phyloP scores from a whole-genome alignment of 805 yeast species.

The Cyberlindnera nakhonratchasimensis region DNA sequence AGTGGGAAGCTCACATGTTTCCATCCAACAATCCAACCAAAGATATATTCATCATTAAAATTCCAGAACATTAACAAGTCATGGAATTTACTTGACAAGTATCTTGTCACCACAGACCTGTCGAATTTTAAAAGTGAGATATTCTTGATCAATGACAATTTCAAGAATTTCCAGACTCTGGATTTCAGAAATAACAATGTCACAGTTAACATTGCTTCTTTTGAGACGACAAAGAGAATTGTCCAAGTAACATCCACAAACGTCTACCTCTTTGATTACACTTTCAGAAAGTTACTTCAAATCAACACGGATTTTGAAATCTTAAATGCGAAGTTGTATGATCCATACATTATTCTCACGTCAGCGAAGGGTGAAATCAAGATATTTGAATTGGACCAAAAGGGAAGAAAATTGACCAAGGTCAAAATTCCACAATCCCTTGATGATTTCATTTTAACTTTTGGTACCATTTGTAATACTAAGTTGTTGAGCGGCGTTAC shows the following conservation, averaged over 20 bases:
- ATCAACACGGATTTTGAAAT: slow-evolving; percentile 58
- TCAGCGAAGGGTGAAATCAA: slow-evolving; percentile 69
- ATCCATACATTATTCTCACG: slow-evolving; percentile 60
- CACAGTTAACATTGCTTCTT: slow-evolving; percentile 65
- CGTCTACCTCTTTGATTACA: slow-evolving; percentile 58
- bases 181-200: slow-evolving; percentile 60
- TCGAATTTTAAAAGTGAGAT: slow-evolving; percentile 62
- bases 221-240: slow-evolving; percentile 52
- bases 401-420: slow-evolving; percentile 34
- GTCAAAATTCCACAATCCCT: slow-evolving; percentile 35
- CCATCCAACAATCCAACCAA: slow-evolving; percentile 67
- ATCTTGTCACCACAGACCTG: slow-evolving; percentile 69
- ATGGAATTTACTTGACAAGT: slow-evolving; percentile 68
- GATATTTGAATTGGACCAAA: slow-evolving; percentile 44
- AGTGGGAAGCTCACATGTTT: slow-evolving; percentile 58
- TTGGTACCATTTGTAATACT: slow-evolving; percentile 60
- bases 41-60: slow-evolving; percentile 60
- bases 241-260: slow-evolving; percentile 72
- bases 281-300: slow-evolving; percentile 51
- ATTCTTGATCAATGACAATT: slow-evolving; percentile 58
- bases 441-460: slow-evolving; percentile 55
- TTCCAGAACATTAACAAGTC: slow-evolving; percentile 69
- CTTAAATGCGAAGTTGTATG: slow-evolving; percentile 57
- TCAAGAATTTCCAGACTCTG: slow-evolving; percentile 55
- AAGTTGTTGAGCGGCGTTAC: slow-evolving; percentile 37